Base-by-base conservation (phyloP, 2,329 filamentous ascomycete genomes). In the Nigrospora sphaerica region DNA sequence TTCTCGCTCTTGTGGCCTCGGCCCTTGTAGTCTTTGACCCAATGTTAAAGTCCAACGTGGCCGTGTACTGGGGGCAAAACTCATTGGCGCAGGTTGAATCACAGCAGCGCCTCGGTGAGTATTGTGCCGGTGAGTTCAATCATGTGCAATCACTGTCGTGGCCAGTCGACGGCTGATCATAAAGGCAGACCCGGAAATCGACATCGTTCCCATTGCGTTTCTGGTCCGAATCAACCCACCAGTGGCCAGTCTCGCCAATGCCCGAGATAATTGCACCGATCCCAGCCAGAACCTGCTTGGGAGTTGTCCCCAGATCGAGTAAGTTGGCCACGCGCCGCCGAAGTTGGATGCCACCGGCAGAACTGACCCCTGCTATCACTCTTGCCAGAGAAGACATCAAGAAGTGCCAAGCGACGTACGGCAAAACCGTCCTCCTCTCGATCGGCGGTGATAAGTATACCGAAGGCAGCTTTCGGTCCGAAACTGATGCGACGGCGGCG, bases 21-120 rank as follows among this genome's bases (percentile, higher is more conserved):
- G 63, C 54, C 16, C 51, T 63, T 32, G 71, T 69, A 17, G 70
- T 66, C 12, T 75, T 79, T 53, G 64, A 72, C 49, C 49, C 74
- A 5, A 57, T 56, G n/a, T 69, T 72, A 1, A 55, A 58, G 2
- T 68, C 61, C 42, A 86, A 85, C 54, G 58, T 86, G 45, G 81
- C 76, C 23, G 70, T 85, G 2, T 87, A 87, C 61, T 87, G 83
- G 83, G 83, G 81, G 5, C 83, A 86, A 57, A 86, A 86, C 59
- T 86, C 81, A 0, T 72, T 68, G 51, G 65, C 68, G 11, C 67
- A 72, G 48, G 67, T 67, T 4, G 62, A 56, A 16, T 67, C 71
- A 3, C 82, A 86, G 59, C 66, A 77, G 52, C 67, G 75, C 4
- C 66, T 86, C 5, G 67, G 71, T 2, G 62, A 71, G 44, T 86